Evolutionary conservation across 257 asterid genomes (phyloP).

Genomic region (Nicotiana tomentosiformis): DNA sequence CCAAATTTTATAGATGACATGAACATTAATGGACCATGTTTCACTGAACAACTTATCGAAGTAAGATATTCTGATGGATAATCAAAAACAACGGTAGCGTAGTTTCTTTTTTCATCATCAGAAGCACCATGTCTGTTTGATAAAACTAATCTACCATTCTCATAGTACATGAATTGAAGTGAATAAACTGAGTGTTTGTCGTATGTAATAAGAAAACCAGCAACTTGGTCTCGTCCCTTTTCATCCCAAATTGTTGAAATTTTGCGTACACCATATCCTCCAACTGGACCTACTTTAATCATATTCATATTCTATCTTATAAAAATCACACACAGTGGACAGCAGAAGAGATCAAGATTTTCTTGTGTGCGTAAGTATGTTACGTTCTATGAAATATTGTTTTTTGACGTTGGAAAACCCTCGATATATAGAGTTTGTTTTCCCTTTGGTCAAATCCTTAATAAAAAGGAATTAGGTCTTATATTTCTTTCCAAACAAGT

Average conservation of each 20-base stretch:
- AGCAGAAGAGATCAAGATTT: too few species aligned
- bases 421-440: too few species aligned
- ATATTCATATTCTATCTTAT: background rate
- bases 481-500: too few species aligned
- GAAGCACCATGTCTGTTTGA: background rate
- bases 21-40: background rate
- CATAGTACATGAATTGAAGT: background rate
- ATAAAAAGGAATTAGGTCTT: too few species aligned
- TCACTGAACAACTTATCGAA: background rate
- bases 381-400: too few species aligned
- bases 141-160: background rate
- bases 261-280: background rate
- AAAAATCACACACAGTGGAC: too few species aligned
- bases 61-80: background rate
- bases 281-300: background rate
- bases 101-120: too few species aligned
- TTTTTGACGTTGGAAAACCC: too few species aligned
- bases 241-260: background rate
- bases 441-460: too few species aligned
- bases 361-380: too few species aligned
- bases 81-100: too few species aligned
- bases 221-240: background rate
- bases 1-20: slow-evolving; percentile 27
- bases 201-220: background rate
- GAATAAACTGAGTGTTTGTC: accelerated